These are phyloP conservation scores for Pseudopithomyces maydicus DNA, from an alignment of 2,329 filamentous ascomycete species.

Conservation along the genomic window DNA sequence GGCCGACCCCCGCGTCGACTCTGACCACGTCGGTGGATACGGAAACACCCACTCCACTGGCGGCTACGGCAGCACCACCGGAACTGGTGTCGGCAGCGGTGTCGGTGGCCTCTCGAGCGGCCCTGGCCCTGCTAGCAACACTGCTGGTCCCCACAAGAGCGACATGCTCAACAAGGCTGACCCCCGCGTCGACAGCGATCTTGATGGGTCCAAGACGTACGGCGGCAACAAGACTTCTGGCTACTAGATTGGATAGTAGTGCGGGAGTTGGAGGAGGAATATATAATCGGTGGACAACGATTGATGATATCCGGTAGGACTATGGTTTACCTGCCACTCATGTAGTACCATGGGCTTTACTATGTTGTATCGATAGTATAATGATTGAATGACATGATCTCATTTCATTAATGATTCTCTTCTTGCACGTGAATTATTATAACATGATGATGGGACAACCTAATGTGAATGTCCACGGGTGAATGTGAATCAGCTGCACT, in stretches of 20 bases:
- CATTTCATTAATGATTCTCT: too few species aligned
- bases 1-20: slow-evolving; percentile 39
- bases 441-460: too few species aligned
- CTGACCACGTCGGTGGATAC: slow-evolving; percentile 19
- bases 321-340: slow-evolving; percentile 8
- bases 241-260: slow-evolving; percentile 13
- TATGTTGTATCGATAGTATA: background rate
- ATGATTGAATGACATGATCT: background rate
- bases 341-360: slow-evolving; percentile 1
- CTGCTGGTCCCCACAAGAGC: slow-evolving; percentile 42
- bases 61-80: slow-evolving; percentile 14
- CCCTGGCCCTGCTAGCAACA: slow-evolving; percentile 32
- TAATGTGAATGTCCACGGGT: too few species aligned
- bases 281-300: too few species aligned
- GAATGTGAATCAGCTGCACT: too few species aligned
- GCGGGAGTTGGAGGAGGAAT: background rate
- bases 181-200: slow-evolving; percentile 43
- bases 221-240: slow-evolving; percentile 34
- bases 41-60: slow-evolving; percentile 13
- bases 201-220: slow-evolving; percentile 37
- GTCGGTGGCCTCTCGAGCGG: slow-evolving; percentile 19
- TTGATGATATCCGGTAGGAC: slow-evolving; percentile 8
- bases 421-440: too few species aligned
- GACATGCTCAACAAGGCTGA: slow-evolving; percentile 44
- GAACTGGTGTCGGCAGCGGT: slow-evolving; percentile 10